These are phyloP conservation scores for Carex myosuroides DNA, from an alignment of 176 grass and related monocot species.

Conservation along the genomic window DNA sequence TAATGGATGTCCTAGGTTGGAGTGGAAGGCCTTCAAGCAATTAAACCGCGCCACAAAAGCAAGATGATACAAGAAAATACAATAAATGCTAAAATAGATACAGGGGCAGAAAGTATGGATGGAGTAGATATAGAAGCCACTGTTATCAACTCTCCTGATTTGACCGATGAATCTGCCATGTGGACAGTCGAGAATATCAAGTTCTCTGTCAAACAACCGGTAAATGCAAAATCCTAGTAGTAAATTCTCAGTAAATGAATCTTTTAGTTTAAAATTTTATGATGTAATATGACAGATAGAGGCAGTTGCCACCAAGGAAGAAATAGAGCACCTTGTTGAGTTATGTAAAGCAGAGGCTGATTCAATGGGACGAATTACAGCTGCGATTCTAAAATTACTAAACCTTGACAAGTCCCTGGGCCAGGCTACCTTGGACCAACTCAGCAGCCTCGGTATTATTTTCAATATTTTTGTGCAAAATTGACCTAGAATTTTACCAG, in stretches of 20 bases:
- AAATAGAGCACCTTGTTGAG: slow-evolving; percentile 68
- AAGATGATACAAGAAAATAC: slow-evolving; percentile 27
- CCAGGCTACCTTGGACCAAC: slow-evolving; percentile 72
- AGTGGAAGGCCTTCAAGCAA: slow-evolving; percentile 85
- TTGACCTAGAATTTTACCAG: background rate
- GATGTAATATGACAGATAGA: slow-evolving; percentile 60
- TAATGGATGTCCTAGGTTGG: slow-evolving; percentile 49
- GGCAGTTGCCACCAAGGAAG: slow-evolving; percentile 82
- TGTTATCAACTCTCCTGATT: slow-evolving; percentile 51
- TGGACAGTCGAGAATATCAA: slow-evolving; percentile 92
- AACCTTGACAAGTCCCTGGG: slow-evolving; percentile 97
- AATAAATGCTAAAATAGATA: slow-evolving; percentile 27
- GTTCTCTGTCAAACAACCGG: slow-evolving; percentile 94
- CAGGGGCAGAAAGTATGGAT: slow-evolving; percentile 36
- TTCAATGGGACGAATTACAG: slow-evolving; percentile 89
- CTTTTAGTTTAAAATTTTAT: slow-evolving; percentile 16
- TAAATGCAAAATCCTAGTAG: slow-evolving; percentile 25
- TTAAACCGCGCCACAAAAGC: slow-evolving; percentile 62
- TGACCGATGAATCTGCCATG: slow-evolving; percentile 46
- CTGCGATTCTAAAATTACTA: slow-evolving; percentile 81
- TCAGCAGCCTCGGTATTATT: slow-evolving; percentile 75
- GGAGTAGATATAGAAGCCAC: slow-evolving; percentile 80
- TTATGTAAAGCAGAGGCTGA: slow-evolving; percentile 92
- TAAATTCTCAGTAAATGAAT: slow-evolving; percentile 9
- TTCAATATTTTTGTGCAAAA: background rate